These are phyloP conservation scores for Catharanthus roseus DNA, from an alignment of 257 asterid species.

Conservation along the genomic window DNA sequence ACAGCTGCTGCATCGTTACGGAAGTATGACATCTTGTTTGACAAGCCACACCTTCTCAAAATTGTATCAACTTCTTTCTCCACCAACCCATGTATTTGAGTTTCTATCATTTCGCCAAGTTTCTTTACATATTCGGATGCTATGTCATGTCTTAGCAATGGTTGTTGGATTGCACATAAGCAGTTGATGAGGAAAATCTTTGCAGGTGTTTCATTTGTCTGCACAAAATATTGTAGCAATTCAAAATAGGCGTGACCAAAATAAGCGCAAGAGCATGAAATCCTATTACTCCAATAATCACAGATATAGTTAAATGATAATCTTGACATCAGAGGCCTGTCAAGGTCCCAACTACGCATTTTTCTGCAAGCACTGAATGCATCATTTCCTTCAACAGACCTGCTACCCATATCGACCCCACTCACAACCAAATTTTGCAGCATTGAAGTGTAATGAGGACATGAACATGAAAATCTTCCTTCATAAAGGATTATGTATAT, in stretches of 20 bases:
- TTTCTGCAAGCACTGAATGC: neutral
- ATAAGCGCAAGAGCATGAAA: neutral
- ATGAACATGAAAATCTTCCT: neutral
- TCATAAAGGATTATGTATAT: neutral
- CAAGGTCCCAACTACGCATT: neutral
- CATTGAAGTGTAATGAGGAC: neutral
- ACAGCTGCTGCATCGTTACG: constrained; percentile 20
- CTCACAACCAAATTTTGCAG: neutral
- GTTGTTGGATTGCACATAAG: constrained; percentile 82
- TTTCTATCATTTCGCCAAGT: constrained; percentile 70
- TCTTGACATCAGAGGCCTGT: neutral
- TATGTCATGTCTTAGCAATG: constrained; percentile 62
- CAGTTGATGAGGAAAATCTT: constrained; percentile 89
- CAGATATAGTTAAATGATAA: neutral
- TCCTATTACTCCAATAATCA: neutral
- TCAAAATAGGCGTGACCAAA: constrained; percentile 1
- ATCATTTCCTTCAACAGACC: neutral
- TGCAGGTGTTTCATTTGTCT: constrained; percentile 86
- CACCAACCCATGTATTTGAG: constrained; percentile 61
- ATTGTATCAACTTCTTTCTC: constrained; percentile 73
- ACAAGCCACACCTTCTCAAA: constrained; percentile 66
- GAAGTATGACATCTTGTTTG: constrained; percentile 69
- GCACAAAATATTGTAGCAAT: constrained; percentile 24
- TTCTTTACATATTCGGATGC: constrained; percentile 73
- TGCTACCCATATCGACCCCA: neutral